Evolutionary conservation across 2,329 filamentous ascomycete genomes (phyloP), one percentile per base, ranked within the genome.

Genomic region (Sporothrix dimorphospora): DNA sequence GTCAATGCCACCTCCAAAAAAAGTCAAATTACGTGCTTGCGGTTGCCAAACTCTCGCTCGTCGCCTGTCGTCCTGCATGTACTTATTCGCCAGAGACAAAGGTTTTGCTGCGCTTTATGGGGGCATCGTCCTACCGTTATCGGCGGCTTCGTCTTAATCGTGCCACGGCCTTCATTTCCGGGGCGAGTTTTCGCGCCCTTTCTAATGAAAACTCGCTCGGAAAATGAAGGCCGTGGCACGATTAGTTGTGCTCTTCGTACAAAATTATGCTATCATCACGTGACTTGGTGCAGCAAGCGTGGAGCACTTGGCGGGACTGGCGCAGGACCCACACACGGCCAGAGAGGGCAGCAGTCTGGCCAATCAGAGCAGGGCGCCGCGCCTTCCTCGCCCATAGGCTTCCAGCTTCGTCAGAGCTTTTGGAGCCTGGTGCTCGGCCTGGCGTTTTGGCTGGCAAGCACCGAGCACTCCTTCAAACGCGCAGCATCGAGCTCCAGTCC

Each of bases 351-450:
- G 21, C 14, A 30, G 5, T 2, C 27, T 16, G 5, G 19, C 65
- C 65, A 67, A 67, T 67, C 45, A 67, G 27, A 53, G 45, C 21
- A 3, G 3, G 27, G 19, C 27, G 65, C 45, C 65, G 30, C 45
- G 45, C 65, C 45, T 67, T 67, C 65, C 59, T 65, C 19, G 24
- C 5, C 65, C 65, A 67, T 38, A 67, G 65, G 65, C 65, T 65
- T 49, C 42, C 73, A 74, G 73, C 75, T 75, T 76, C 75, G 75
- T 76, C 75, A 76, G 72, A 76, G 75, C 75, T 76, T 75, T 75
- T 74, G 75, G 71, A 76, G 75, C 75, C 75, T 76, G 71, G 72
- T 47, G 30, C 19, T 38, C 16, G 19, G 7, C 11, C 40, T 65
- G 59, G 38, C 59, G 59, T 45, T 63, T 65, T 65, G 59, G 59